Conservation (phyloP, 805 yeast species). For the Candida insectorum region DNA sequence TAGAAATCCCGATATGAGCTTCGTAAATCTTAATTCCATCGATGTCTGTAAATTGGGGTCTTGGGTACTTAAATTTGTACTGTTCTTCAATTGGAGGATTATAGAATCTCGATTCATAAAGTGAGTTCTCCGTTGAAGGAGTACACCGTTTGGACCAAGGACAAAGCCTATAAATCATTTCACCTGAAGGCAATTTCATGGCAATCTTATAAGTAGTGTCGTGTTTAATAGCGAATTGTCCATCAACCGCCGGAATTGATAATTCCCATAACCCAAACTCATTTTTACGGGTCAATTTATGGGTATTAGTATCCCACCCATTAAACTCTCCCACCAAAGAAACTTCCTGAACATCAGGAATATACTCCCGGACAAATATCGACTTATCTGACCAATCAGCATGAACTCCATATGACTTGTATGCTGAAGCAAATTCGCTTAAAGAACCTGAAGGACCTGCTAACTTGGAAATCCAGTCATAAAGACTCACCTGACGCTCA, state of each 20-base stretch:
- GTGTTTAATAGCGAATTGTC: constrained; percentile 70
- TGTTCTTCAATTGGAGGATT: constrained; percentile 53
- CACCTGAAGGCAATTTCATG: constrained; percentile 64
- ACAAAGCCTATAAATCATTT: constrained; percentile 74
- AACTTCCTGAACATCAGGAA: constrained; percentile 80
- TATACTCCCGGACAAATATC: constrained; percentile 76
- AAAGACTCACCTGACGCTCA: constrained; percentile 63
- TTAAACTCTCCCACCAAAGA: constrained; percentile 91
- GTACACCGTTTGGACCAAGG: constrained; percentile 89
- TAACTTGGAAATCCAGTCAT: constrained; percentile 58
- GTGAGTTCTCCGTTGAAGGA: constrained; percentile 50
- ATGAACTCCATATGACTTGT: constrained; percentile 74
- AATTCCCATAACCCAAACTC: constrained; percentile 70
- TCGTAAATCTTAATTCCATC: constrained; percentile 77
- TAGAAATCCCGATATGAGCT: constrained; percentile 93
- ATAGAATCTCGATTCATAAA: constrained; percentile 92
- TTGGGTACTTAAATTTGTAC: constrained; percentile 57
- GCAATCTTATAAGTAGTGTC: constrained; percentile 74
- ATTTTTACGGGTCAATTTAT: constrained; percentile 53
- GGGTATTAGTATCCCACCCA: constrained; percentile 62
- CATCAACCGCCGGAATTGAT: constrained; percentile 53
- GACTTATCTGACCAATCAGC: constrained; percentile 49
- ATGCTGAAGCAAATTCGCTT: constrained; percentile 69
- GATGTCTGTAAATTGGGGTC: constrained; percentile 51
- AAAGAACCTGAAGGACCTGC: constrained; percentile 56